Percentiles rank a stretch among this genome's conserved stretches.
Evolutionary conservation across 2,329 filamentous ascomycete genomes (phyloP).

Genomic region (Penicillium sp.): DNA sequence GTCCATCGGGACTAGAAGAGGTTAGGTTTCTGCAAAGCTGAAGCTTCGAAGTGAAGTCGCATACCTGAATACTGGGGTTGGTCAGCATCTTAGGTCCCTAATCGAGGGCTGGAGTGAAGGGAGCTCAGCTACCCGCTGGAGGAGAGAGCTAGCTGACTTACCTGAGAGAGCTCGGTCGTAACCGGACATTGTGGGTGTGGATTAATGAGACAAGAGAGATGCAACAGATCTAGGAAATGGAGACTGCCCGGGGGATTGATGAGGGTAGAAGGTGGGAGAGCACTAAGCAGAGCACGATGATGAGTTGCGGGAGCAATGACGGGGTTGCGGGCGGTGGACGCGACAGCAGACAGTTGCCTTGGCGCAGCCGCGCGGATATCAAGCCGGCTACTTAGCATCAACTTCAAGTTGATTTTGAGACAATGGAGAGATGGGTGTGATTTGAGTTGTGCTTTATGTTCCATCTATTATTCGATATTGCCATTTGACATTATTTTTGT

Average conservation of each 20-base stretch:
- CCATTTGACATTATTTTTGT: no score
- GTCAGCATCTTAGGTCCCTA: slow-evolving; percentile 45
- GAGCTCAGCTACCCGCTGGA: slow-evolving; percentile 19
- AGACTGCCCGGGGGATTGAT: slow-evolving; percentile 4
- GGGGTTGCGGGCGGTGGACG: slow-evolving; percentile 31
- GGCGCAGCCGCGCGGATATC: slow-evolving; percentile 18
- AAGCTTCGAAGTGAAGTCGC: slow-evolving; percentile 13
- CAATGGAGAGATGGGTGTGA: no score
- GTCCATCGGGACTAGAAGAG: slow-evolving; percentile 84
- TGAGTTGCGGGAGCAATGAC: slow-evolving; percentile 29
- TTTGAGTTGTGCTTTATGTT: no score
- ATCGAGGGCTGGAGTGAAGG: slow-evolving; percentile 34
- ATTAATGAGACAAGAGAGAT: slow-evolving; percentile 5
- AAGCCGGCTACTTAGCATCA: no score
- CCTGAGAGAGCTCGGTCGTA: slow-evolving; percentile 99
- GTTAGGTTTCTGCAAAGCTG: slow-evolving; percentile 49
- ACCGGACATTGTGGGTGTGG: slow-evolving; percentile 68
- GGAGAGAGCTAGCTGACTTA: slow-evolving; percentile 56
- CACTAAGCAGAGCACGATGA: slow-evolving; percentile 17
- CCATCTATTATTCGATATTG: no score
- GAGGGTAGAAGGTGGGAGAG: slow-evolving; percentile 13
- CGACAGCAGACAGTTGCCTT: slow-evolving; percentile 31
- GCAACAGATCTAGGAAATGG: neutral
- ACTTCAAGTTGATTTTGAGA: no score
- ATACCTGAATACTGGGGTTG: slow-evolving; percentile 77